Evolutionary conservation across 306 rosid genomes (phyloP), one percentile per base, ranked within the genome.

Genomic region (Vigna reflexopilosa): DNA sequence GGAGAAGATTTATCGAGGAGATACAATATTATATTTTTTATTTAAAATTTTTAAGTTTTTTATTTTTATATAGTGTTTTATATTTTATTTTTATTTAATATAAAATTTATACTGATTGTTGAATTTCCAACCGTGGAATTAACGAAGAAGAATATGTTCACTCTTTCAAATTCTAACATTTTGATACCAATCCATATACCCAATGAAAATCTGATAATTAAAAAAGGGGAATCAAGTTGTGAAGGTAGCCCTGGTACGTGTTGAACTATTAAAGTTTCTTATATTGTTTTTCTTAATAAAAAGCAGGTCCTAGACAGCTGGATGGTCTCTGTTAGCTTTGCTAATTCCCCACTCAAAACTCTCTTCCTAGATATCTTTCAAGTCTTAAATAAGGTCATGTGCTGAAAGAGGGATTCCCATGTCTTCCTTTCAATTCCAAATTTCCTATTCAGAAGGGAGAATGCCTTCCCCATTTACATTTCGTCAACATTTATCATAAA

Each of bases 211-310:
- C 19, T 40, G 14, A 40, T 66, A 40, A 66, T 24, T 77, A n/a
- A 76, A 42, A 62, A 61, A 49, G 38, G 20, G 71, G 83, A 81
- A 81, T 74, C 72, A 70, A 54, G 36, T 72, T 74, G 30, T 80
- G 56, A 67, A 57, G 22, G 79, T 82, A 78, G 77, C 10, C 65
- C 1, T 75, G 52, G 57, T 76, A 80, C 84, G 84, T 85, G 88
- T 80, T 80, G 4, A 71, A 63, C 32, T 76, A 22, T 9, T 76
- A 15, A 70, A 7, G 34, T 76, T 20, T 85, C 3, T 69, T 0
- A 15, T 81, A 63, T 54, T 67, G 9, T 73, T 73, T 26, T 30
- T 16, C 63, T 55, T 45, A 51, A 52, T 63, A 22, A 70, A 32
- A 63, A 9, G 38, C 30, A 20, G 66, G 34, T 75, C 70, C 74